Percentiles rank a stretch among this genome's conserved stretches.
These are phyloP conservation scores for Schoenoplectus tabernaemontani DNA, from an alignment of 202 grass and related monocot species.

Conservation along the genomic window DNA sequence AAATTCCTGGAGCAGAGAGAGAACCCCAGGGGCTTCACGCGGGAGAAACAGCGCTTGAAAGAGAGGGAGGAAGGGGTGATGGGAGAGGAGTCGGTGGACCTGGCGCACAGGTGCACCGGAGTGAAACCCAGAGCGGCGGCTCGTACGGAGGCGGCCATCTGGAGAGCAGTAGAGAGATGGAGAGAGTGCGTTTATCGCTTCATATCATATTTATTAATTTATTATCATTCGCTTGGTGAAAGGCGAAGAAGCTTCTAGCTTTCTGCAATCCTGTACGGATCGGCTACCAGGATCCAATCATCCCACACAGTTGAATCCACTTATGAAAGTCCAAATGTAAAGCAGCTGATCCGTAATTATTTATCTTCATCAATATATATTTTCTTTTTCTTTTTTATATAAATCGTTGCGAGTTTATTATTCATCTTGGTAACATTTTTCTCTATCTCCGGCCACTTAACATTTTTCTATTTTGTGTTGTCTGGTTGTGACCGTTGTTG, in stretches of 20 bases:
- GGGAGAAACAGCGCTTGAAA: conserved; percentile 21
- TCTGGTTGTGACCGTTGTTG: no score
- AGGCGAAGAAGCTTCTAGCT: conserved; percentile 28
- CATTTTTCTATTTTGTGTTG: no score
- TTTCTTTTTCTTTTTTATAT: no score
- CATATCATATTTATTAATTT: no score
- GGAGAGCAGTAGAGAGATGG: conserved; percentile 15
- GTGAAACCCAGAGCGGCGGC: conserved; percentile 37
- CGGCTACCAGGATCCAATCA: no score
- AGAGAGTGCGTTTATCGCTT: conserved; percentile 23
- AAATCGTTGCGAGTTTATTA: no score
- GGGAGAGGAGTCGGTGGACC: neutral
- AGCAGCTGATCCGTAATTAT: no score
- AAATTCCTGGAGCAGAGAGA: neutral
- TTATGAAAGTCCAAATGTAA: no score
- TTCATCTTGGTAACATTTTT: no score
- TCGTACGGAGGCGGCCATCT: conserved; percentile 63
- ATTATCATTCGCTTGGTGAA: conserved; percentile 7
- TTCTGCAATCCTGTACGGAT: neutral
- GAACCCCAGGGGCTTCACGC: conserved; percentile 21
- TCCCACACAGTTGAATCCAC: no score
- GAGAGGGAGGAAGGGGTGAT: conserved; percentile 20
- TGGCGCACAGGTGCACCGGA: neutral
- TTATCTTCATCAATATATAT: no score
- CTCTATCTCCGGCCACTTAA: no score